Base-by-base conservation (phyloP, 352 stramenopile species). In the Pythium periplocum region DNA sequence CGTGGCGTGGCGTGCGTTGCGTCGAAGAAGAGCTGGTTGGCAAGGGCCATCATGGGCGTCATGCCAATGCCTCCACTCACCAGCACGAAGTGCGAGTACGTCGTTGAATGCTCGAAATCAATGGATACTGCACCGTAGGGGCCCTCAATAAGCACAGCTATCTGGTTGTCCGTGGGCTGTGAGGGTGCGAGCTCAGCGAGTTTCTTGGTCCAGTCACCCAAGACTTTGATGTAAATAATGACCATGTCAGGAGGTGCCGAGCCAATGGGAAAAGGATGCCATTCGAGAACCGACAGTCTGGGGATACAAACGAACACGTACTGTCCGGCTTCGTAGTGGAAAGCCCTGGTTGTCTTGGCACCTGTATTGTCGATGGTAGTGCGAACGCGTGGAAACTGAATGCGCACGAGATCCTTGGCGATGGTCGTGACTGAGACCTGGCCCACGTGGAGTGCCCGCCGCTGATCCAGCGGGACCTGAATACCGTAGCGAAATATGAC, bases 211-310 rank as follows among this genome's bases (percentile, higher is more conserved):
- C 82, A 90, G 43, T 86, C 75, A 17, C 82, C 78, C 1, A 78
- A 8, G 1, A 68, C 60, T 37, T 75, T 76, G 48, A 94, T 75
- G 56, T 87, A 80, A 49, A 94, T 73, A 9, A 66, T 83, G 3
- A 88, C 66, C 61, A 80, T 67, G n/a, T 68, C 45, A 30, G 76
- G 64, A 0, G 84, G 83, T 3, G 78, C 81, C 31, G 76, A 92
- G 11, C 80, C 86, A 44, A 96, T 83, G 4, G 81, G 92, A 55
- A 96, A 95, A n/a, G 87, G 87, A 71, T 96, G 87, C 86, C 87
- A 96, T 62, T 96, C 64, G 0, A 85, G 61, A 8, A 61, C 11
- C 6, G 69, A 84, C 51, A 96, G 64, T 0, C 59, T 52, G 0
- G 83, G 84, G n/a, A 96, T 59, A 55, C 87, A 90, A 32, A 96